These are phyloP conservation scores for Osmanthus fragrans DNA, from an alignment of 257 asterid genomes.

Conservation along the genomic window DNA sequence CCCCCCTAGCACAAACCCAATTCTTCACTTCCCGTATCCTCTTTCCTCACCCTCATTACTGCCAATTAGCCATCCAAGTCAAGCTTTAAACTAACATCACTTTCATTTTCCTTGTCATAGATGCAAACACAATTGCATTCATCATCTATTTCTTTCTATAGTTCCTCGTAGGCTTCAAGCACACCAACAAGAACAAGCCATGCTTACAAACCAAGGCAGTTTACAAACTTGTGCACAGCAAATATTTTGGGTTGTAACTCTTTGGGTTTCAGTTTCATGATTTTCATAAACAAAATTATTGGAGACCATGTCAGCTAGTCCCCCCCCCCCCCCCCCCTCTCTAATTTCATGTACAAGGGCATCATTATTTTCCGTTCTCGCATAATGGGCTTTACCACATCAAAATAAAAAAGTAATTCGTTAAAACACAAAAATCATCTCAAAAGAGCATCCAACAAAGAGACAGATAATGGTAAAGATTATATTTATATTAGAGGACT, in stretches of 20 bases:
- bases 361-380: neutral
- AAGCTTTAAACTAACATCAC: neutral
- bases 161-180: neutral
- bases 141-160: neutral
- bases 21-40: neutral
- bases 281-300: too few species aligned
- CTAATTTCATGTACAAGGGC: neutral
- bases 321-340: neutral
- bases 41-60: neutral
- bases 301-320: neutral
- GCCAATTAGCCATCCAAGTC: neutral
- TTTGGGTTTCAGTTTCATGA: neutral
- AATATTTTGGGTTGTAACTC: neutral
- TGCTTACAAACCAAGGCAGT: neutral
- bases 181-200: neutral
- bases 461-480: neutral
- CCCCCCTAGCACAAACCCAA: neutral
- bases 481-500: conserved; percentile 1
- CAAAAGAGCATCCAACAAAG: neutral
- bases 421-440: neutral
- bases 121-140: neutral
- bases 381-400: neutral
- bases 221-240: neutral
- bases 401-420: neutral
- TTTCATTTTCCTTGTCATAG: neutral